These are phyloP conservation scores for Fusarium paranaense DNA, from an alignment of 2,329 filamentous ascomycete genomes.

Conservation along the genomic window DNA sequence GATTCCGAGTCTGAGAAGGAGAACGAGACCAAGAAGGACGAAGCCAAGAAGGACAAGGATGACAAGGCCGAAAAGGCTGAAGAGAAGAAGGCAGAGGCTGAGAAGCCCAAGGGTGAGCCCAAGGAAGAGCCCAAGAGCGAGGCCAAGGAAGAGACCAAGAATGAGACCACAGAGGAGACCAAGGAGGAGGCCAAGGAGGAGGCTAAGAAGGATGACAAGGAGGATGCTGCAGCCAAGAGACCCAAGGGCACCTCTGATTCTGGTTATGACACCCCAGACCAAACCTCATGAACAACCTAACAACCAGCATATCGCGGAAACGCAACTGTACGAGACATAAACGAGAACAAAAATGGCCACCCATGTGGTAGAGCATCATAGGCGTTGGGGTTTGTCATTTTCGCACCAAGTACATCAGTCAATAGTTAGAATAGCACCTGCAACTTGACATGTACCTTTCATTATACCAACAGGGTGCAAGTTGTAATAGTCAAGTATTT, in stretches of 20 bases:
- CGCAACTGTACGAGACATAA: conserved; percentile 2
- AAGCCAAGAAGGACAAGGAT: conserved; percentile 27
- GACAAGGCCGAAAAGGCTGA: conserved; percentile 20
- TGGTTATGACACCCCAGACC: conserved; percentile 48
- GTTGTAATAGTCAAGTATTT: background rate
- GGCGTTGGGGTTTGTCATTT: conserved; percentile 23
- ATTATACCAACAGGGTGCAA: background rate
- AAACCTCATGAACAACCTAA: conserved; percentile 25
- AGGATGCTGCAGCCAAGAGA: conserved; percentile 19
- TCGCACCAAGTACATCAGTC: background rate
- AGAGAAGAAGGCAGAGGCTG: background rate
- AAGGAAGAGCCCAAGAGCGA: conserved; percentile 1
- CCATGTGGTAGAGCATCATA: background rate
- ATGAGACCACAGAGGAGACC: background rate
- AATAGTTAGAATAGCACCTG: background rate
- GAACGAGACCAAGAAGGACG: conserved; percentile 31
- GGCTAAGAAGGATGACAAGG: background rate
- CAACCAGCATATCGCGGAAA: conserved; percentile 4
- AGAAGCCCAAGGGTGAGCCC: background rate
- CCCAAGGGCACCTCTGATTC: conserved; percentile 49
- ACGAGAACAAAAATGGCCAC: background rate
- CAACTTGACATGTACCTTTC: background rate
- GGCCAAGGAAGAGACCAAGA: background rate
- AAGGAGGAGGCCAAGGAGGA: conserved; percentile 20
- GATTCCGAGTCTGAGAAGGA: conserved; percentile 40